Conservation (phyloP, 169 alveolate genomes). For the Fabrea salina region DNA sequence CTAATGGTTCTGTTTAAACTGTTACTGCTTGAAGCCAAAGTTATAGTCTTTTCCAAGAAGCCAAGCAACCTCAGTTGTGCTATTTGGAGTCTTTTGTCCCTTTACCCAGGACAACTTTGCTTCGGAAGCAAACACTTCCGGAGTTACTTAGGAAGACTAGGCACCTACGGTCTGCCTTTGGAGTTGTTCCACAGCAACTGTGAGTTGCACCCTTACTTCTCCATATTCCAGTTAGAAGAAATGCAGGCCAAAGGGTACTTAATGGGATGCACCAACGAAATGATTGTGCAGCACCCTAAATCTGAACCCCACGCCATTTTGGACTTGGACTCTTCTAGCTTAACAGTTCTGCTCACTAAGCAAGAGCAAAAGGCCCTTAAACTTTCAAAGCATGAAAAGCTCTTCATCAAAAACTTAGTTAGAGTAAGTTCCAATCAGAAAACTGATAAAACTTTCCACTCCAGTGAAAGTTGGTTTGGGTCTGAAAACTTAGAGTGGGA, state of each 20-base stretch:
- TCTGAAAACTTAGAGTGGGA: not conserved
- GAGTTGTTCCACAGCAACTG: not conserved
- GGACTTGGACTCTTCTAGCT: not conserved
- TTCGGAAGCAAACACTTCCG: not conserved
- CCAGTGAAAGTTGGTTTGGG: not conserved
- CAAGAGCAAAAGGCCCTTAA: not conserved
- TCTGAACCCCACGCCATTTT: slow-evolving; percentile 5
- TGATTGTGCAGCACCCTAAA: slow-evolving; percentile 16
- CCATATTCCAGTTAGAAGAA: slow-evolving; percentile 14
- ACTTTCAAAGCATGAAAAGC: not conserved
- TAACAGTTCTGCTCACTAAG: not conserved
- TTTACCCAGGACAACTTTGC: slow-evolving; percentile 14
- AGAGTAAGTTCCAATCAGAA: not conserved
- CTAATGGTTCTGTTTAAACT: slow-evolving; percentile 1
- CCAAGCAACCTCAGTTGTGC: not conserved
- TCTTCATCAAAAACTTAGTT: not conserved
- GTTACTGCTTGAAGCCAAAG: slow-evolving; percentile 4
- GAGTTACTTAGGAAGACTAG: not conserved
- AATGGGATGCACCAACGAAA: slow-evolving; percentile 28
- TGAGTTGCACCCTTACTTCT: not conserved
- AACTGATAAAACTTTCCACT: not conserved
- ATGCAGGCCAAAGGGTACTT: not conserved
- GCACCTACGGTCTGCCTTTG: slow-evolving; percentile 17
- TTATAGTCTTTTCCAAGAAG: slow-evolving; percentile 16
- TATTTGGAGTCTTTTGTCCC: not conserved